phyloP scores from a whole-genome alignment of 768 basidiomycete species.

The Suillus hirtellus region DNA sequence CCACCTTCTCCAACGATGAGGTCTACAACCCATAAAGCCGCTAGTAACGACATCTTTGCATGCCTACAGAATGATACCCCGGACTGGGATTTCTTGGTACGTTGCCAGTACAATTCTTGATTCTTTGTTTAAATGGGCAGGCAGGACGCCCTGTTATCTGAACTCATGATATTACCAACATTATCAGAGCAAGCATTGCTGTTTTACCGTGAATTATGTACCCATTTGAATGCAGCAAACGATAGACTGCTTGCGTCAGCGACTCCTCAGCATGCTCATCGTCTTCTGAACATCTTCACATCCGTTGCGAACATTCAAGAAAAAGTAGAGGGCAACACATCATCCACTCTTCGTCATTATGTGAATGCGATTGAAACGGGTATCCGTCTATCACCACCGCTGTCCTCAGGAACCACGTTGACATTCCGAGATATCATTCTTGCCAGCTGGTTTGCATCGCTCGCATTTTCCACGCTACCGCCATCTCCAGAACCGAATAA shows the following conservation, averaged over 20 bases:
- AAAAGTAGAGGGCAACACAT: slow-evolving; percentile 27
- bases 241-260: slow-evolving; percentile 23
- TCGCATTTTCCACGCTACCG: slow-evolving; percentile 29
- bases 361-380: slow-evolving; percentile 41
- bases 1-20: not conserved
- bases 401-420: slow-evolving; percentile 19
- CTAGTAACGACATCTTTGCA: slow-evolving; percentile 14
- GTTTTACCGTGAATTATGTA: slow-evolving; percentile 33
- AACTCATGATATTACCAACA: slow-evolving; percentile 2
- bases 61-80: slow-evolving; percentile 26
- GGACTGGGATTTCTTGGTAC: slow-evolving; percentile 34
- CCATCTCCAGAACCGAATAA: slow-evolving; percentile 23
- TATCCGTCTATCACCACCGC: slow-evolving; percentile 5
- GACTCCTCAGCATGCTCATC: slow-evolving; percentile 37
- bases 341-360: slow-evolving; percentile 37
- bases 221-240: slow-evolving; percentile 31
- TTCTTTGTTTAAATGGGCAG: not conserved
- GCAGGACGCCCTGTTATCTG: slow-evolving; percentile 3
- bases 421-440: slow-evolving; percentile 41
- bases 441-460: slow-evolving; percentile 38
- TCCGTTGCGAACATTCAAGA: slow-evolving; percentile 40
- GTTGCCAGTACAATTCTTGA: slow-evolving; percentile 13
- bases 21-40: not conserved
- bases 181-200: slow-evolving; percentile 33
- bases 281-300: slow-evolving; percentile 47